Evolutionary conservation across 2,329 filamentous ascomycete species (phyloP).

Genomic region (Pseudogymnoascus sp.): DNA sequence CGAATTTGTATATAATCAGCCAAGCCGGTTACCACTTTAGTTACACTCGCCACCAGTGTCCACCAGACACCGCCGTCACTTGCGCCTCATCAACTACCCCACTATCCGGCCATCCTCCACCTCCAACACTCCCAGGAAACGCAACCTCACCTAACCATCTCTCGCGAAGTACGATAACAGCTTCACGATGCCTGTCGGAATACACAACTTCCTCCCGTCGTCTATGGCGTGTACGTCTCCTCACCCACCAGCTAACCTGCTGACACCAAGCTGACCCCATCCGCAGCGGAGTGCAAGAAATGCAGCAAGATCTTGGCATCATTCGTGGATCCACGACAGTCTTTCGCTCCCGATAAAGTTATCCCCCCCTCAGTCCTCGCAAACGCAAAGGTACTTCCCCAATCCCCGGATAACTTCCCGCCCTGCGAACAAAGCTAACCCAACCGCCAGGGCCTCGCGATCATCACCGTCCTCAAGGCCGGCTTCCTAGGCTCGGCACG

Average conservation of each 20-base stretch:
- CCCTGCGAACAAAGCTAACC: slow-evolving; percentile 11
- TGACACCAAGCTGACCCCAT: slow-evolving; percentile 17
- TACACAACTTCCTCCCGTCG: slow-evolving; percentile 59
- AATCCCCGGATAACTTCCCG: slow-evolving; percentile 11
- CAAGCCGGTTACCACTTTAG: slow-evolving; percentile 6
- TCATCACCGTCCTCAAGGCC: slow-evolving; percentile 80
- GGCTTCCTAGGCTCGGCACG: slow-evolving; percentile 77
- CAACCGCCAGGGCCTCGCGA: slow-evolving; percentile 57
- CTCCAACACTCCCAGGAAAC: slow-evolving; percentile 1
- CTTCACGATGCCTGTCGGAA: slow-evolving; percentile 37
- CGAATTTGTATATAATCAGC: neutral
- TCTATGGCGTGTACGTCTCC: slow-evolving; percentile 57
- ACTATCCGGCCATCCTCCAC: slow-evolving; percentile 1
- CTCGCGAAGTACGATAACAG: slow-evolving; percentile 7
- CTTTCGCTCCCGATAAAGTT: slow-evolving; percentile 93
- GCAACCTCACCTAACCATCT: slow-evolving; percentile 4
- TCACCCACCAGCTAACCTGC: slow-evolving; percentile 14
- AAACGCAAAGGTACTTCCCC: slow-evolving; percentile 67
- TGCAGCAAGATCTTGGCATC: slow-evolving; percentile 91
- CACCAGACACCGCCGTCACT: slow-evolving; percentile 4
- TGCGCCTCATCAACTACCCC: slow-evolving; percentile 5
- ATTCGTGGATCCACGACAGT: slow-evolving; percentile 86
- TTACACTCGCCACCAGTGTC: neutral
- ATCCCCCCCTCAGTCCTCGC: slow-evolving; percentile 86
- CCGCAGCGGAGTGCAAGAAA: slow-evolving; percentile 88